These are phyloP conservation scores for Calocybe gambosa DNA, from an alignment of 1,284 basidiomycete species.

Conservation along the genomic window DNA sequence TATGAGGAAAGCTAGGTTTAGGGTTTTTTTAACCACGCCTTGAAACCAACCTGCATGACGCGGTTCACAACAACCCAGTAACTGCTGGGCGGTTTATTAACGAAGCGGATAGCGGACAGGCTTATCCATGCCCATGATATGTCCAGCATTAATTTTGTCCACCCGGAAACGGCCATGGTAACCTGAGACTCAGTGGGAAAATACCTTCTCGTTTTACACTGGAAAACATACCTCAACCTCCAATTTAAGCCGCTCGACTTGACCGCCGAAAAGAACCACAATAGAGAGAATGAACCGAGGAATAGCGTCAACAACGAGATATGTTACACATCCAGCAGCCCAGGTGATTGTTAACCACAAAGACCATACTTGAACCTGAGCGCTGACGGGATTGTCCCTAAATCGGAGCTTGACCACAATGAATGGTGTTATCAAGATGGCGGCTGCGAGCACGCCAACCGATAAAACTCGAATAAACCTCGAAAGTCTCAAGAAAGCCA, in stretches of 20 bases:
- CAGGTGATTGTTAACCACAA: conserved; percentile 67
- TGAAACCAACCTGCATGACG: conserved; percentile 50
- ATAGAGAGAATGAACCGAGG: conserved; percentile 52
- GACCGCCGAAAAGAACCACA: conserved; percentile 50
- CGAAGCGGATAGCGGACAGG: conserved; percentile 51
- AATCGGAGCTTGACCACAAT: conserved; percentile 64
- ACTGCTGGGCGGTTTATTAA: conserved; percentile 51
- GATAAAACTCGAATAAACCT: conserved; percentile 51
- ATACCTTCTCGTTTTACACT: not conserved
- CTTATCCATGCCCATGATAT: conserved; percentile 68
- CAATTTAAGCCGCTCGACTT: conserved; percentile 57
- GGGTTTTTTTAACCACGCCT: not conserved
- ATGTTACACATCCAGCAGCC: conserved; percentile 58
- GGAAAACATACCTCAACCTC: conserved; percentile 52
- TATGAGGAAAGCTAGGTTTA: conserved; percentile 18
- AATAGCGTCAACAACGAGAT: conserved; percentile 57
- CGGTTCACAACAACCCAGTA: conserved; percentile 69
- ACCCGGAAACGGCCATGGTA: conserved; percentile 61
- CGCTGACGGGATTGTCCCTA: conserved; percentile 36
- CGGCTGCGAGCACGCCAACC: conserved; percentile 49
- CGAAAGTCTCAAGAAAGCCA: conserved; percentile 63
- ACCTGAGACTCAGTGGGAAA: conserved; percentile 33
- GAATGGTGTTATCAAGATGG: conserved; percentile 62
- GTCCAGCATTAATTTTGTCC: conserved; percentile 64
- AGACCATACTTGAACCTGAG: conserved; percentile 64